Conservation (phyloP, 306 rosid genomes). For the Inga leiocalycina region DNA sequence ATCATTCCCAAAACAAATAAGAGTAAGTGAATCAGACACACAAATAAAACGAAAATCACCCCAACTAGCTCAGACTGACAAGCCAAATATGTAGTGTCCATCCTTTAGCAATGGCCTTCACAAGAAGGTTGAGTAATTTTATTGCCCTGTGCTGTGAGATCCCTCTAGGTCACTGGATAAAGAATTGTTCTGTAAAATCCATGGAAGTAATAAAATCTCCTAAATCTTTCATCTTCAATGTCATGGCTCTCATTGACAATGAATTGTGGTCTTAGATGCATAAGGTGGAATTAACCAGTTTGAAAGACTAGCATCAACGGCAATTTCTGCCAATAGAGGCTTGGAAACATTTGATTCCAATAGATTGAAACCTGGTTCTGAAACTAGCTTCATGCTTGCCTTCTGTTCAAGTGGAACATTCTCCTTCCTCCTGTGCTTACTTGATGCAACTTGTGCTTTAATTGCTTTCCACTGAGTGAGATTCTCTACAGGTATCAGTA, state of each 20-base stretch:
- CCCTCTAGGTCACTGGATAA: conserved; percentile 8
- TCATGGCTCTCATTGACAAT: conserved; percentile 40
- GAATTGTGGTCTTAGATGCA: conserved; percentile 39
- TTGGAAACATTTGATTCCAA: conserved; percentile 48
- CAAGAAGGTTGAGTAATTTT: conserved; percentile 13
- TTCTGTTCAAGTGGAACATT: conserved; percentile 43
- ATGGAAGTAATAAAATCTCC: conserved; percentile 3
- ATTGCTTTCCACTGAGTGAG: conserved; percentile 87
- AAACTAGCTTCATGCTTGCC: conserved; percentile 25
- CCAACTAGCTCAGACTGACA: conserved; percentile 38
- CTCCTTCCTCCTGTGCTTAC: conserved; percentile 66
- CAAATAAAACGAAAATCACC: conserved; percentile 43
- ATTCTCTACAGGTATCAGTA: conserved; percentile 79
- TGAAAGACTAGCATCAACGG: conserved; percentile 81
- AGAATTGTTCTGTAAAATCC: conserved; percentile 2
- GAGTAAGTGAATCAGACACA: conserved; percentile 41
- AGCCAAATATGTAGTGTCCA: conserved; percentile 30
- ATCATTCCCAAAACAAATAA: conserved; percentile 53
- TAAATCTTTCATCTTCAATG: conserved; percentile 8
- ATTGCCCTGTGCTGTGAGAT: conserved; percentile 14
- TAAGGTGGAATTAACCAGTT: conserved; percentile 68
- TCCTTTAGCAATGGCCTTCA: conserved; percentile 23
- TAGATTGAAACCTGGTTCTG: conserved; percentile 37
- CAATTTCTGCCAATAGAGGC: conserved; percentile 59
- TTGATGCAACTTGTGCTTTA: conserved; percentile 64